phyloP scores from a whole-genome alignment of 176 grass and related monocot genomes.

The Musa schizocarpa region DNA sequence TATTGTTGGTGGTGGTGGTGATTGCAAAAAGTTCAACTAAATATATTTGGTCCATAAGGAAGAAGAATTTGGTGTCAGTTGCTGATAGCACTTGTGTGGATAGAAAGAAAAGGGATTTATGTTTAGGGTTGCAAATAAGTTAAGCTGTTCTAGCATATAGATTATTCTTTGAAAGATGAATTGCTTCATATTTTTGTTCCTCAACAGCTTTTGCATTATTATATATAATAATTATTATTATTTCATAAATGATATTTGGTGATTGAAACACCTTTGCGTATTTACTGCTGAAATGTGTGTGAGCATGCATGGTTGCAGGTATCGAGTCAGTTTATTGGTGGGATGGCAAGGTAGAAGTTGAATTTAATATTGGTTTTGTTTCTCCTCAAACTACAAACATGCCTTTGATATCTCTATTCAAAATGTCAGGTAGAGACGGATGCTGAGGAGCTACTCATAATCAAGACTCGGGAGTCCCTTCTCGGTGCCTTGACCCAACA shows the following conservation, averaged over 20 bases:
- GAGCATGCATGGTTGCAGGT: conserved; percentile 26
- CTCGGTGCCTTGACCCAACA: conserved; percentile 57
- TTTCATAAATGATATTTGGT: not conserved
- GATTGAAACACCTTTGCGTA: not conserved
- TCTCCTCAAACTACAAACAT: no score
- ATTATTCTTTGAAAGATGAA: no score
- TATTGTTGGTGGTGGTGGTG: no score
- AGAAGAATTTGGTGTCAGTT: no score
- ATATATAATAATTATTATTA: not conserved
- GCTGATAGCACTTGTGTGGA: no score
- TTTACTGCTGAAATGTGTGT: not conserved
- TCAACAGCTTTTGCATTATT: no score
- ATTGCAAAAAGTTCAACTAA: no score
- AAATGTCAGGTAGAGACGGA: conserved; percentile 60
- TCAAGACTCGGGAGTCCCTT: conserved; percentile 86
- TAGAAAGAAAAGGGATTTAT: no score
- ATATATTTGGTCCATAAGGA: no score
- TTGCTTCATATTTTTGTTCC: no score
- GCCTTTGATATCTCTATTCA: not conserved
- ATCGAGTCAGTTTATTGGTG: conserved; percentile 88
- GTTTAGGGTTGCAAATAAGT: no score
- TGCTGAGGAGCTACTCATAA: conserved; percentile 66
- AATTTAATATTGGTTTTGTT: not conserved
- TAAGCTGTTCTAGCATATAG: no score
- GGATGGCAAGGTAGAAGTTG: conserved; percentile 54